A percentile compares a stretch with the other conserved stretches of the same genome.
Conservation (phyloP, 345 rosid species). For the Fremontodendron californicum region DNA sequence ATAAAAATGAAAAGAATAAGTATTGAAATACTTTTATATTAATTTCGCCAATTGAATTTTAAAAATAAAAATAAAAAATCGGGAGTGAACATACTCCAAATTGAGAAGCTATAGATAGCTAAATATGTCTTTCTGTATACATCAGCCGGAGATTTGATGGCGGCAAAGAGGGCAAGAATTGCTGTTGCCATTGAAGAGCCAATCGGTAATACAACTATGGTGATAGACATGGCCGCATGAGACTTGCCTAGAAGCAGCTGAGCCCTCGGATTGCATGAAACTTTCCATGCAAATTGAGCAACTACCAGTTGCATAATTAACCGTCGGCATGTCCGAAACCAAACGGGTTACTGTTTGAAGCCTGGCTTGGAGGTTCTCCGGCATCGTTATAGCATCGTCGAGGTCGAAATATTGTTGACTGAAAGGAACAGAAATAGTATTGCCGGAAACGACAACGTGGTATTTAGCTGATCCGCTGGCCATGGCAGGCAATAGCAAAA, state of each 20-base stretch:
- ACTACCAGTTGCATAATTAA: not conserved
- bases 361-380: not conserved
- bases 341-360: not conserved
- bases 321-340: slow-evolving; percentile 8
- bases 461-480: not conserved
- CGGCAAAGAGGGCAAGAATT: slow-evolving; percentile 18
- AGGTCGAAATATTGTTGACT: slow-evolving; percentile 8
- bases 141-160: not conserved
- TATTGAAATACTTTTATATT: not conserved
- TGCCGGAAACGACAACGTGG: not conserved
- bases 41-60: not conserved
- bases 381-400: slow-evolving; percentile 3
- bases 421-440: not conserved
- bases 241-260: not conserved
- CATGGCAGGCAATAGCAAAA: not conserved
- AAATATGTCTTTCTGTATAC: not conserved
- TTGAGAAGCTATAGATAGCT: not conserved
- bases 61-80: not conserved
- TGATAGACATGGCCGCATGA: slow-evolving; percentile 14
- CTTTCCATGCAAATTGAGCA: slow-evolving; percentile 16
- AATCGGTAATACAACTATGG: slow-evolving; percentile 6
- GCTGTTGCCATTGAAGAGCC: slow-evolving; percentile 8
- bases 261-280: not conserved
- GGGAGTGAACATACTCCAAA: not conserved
- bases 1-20: not conserved